phyloP scores from a whole-genome alignment of 2,329 filamentous ascomycete genomes.

The Phialemonium atrogriseum region DNA sequence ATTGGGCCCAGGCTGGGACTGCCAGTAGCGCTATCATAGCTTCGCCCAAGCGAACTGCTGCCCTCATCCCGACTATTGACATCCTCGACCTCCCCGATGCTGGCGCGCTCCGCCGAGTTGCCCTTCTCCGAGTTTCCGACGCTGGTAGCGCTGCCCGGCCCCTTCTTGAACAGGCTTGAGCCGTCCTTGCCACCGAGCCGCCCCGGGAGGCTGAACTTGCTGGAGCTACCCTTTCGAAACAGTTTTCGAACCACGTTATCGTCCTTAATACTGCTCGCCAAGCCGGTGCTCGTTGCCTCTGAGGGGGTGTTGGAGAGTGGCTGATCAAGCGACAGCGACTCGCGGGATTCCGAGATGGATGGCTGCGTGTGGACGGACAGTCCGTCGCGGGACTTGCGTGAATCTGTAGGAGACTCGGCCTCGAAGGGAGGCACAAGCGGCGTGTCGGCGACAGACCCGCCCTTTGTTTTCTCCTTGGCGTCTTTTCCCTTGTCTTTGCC shows the following conservation, averaged over 20 bases:
- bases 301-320: constrained; percentile 49
- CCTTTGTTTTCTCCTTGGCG: constrained; percentile 20
- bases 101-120: constrained; percentile 45
- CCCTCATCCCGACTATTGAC: constrained; percentile 29
- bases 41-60: constrained; percentile 36
- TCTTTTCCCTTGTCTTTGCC: constrained; percentile 29
- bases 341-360: constrained; percentile 52
- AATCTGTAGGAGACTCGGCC: constrained; percentile 41
- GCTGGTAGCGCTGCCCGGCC: constrained; percentile 36
- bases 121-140: constrained; percentile 50
- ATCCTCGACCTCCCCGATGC: constrained; percentile 49
- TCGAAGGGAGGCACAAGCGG: constrained; percentile 30
- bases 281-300: constrained; percentile 34
- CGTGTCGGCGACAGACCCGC: constrained; percentile 18
- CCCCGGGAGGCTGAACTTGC: constrained; percentile 56
- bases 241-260: constrained; percentile 53
- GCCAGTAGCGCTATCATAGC: constrained; percentile 47
- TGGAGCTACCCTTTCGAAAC: constrained; percentile 56
- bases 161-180: constrained; percentile 49
- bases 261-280: constrained; percentile 32
- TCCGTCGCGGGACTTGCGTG: constrained; percentile 47
- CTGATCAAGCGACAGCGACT: constrained; percentile 48
- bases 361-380: constrained; percentile 49
- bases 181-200: constrained; percentile 42
- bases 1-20: constrained; percentile 48